Evolutionary conservation across 768 basidiomycete species (phyloP).

Genomic region (Serendipita sp.): DNA sequence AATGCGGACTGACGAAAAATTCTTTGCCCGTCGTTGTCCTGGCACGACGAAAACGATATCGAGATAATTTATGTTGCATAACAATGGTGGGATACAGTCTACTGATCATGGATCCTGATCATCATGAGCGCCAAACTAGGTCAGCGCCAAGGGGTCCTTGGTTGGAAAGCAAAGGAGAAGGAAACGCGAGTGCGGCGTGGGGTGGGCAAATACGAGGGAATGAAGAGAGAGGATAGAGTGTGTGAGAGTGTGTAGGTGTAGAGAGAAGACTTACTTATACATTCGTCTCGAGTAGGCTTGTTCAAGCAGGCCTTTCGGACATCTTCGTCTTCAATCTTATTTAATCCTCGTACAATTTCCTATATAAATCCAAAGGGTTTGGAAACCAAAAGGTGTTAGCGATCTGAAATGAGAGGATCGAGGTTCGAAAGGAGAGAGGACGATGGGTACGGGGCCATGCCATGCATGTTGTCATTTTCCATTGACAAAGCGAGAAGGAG

Average conservation of each 20-base stretch:
- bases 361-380: neutral
- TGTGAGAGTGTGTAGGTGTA: neutral
- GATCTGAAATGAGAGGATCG: neutral
- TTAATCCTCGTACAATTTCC: conserved; percentile 5
- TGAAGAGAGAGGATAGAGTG: neutral
- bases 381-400: neutral
- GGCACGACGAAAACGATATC: neutral
- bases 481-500: neutral
- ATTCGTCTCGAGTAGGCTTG: neutral
- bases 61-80: conserved; percentile 5
- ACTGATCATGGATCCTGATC: conserved; percentile 1
- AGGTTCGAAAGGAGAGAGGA: neutral
- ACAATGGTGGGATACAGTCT: conserved; percentile 3
- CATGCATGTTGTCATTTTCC: neutral
- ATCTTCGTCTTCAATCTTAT: conserved; percentile 5
- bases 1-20: neutral
- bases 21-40: conserved; percentile 1
- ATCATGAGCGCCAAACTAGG: neutral
- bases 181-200: neutral
- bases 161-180: neutral
- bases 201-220: neutral
- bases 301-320: neutral
- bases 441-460: neutral
- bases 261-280: neutral
- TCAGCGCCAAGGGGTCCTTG: neutral